Percentiles rank a stretch among this genome's conserved stretches.
These are phyloP conservation scores for Leishmania lainsoni DNA, from an alignment of 208 protist genomes.

Conservation along the genomic window DNA sequence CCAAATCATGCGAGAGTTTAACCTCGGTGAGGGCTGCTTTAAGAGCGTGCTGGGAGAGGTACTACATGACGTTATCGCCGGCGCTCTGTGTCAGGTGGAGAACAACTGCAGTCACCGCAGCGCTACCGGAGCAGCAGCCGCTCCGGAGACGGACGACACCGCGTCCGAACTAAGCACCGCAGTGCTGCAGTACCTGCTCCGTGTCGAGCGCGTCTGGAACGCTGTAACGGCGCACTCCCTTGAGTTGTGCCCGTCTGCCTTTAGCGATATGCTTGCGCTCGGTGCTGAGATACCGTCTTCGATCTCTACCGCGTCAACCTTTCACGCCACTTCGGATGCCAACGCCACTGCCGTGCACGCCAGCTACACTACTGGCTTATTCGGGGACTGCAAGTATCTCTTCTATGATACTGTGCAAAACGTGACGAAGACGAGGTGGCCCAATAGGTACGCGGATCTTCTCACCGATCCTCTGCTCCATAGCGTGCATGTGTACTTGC, in stretches of 20 bases:
- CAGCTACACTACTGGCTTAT: conserved; percentile 13
- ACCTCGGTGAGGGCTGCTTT: conserved; percentile 22
- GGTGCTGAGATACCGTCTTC: conserved; percentile 3
- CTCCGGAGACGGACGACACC: conserved; percentile 11
- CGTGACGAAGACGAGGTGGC: conserved; percentile 15
- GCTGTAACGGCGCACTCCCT: conserved; percentile 21
- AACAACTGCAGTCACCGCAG: not conserved
- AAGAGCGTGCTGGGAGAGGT: conserved; percentile 19
- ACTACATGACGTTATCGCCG: conserved; percentile 13
- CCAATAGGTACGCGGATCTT: conserved; percentile 10
- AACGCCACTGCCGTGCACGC: not conserved
- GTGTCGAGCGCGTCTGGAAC: conserved; percentile 23
- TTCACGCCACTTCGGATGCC: not conserved
- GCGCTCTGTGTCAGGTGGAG: conserved; percentile 9
- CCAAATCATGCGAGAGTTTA: conserved; percentile 22
- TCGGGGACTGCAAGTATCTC: conserved; percentile 13
- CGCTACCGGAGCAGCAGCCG: not conserved
- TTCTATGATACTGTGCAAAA: conserved; percentile 25
- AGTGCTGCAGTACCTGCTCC: conserved; percentile 22
- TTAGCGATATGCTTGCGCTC: conserved; percentile 9
- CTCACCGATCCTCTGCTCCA: conserved; percentile 28
- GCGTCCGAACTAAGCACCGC: not conserved
- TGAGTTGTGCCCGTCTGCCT: conserved; percentile 13
- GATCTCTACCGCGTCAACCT: not conserved
- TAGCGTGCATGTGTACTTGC: conserved; percentile 36